Conservation (phyloP, 306 rosid genomes). For the Sicyos edulis region DNA sequence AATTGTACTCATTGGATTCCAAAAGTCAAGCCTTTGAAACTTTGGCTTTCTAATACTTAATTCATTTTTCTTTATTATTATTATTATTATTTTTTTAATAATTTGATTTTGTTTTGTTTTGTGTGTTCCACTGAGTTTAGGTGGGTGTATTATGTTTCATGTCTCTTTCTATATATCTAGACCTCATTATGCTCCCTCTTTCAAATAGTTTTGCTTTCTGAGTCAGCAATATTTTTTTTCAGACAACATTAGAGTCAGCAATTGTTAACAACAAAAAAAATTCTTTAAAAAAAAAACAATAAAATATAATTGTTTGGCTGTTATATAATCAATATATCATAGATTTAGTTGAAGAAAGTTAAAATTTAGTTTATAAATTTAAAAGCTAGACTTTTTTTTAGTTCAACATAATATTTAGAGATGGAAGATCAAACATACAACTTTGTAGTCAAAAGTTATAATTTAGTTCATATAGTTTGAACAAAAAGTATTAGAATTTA, state of each 20-base stretch:
- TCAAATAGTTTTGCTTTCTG: background rate
- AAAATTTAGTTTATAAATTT: too few relatives aligned
- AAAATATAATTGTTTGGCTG: too few relatives aligned
- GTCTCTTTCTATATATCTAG: background rate
- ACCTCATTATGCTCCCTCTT: background rate
- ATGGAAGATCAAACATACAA: too few relatives aligned
- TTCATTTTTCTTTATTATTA: background rate
- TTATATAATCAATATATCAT: too few relatives aligned
- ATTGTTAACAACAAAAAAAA: background rate
- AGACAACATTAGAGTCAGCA: background rate
- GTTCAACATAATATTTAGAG: too few relatives aligned
- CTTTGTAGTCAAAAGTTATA: too few relatives aligned
- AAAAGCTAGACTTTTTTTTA: too few relatives aligned
- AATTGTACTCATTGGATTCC: background rate
- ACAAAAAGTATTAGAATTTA: too few relatives aligned
- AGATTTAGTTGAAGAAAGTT: too few relatives aligned
- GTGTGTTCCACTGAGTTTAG: background rate
- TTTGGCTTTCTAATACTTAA: background rate
- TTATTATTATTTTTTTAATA: background rate
- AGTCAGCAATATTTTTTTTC: background rate
- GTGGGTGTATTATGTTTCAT: slow-evolving; percentile 12
- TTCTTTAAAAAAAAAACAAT: too few relatives aligned
- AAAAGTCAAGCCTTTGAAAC: background rate
- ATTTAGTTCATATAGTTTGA: too few relatives aligned
- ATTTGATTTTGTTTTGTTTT: background rate